These are phyloP conservation scores for Cocos nucifera DNA, from an alignment of 176 grass and related monocot species.

Conservation along the genomic window DNA sequence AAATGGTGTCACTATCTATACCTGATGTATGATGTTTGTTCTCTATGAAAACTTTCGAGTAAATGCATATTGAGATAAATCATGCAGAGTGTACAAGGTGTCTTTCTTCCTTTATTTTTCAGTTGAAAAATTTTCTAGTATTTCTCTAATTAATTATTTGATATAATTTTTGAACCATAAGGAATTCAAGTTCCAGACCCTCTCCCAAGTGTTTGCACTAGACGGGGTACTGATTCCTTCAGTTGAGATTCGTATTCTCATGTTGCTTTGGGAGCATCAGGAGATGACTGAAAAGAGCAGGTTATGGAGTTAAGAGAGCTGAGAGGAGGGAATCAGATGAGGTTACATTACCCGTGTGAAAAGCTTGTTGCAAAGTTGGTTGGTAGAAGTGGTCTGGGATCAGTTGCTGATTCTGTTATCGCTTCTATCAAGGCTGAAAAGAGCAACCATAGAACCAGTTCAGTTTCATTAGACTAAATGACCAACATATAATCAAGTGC, in stretches of 20 bases:
- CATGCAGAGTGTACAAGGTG: no score
- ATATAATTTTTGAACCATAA: constrained; percentile 30
- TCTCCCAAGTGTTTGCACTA: constrained; percentile 90
- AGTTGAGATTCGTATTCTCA: constrained; percentile 91
- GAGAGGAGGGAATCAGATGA: constrained; percentile 95
- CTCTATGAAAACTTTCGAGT: no score
- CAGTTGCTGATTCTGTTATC: constrained; percentile 65
- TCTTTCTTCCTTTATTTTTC: no score
- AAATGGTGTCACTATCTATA: no score
- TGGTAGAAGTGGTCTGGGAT: constrained; percentile 83
- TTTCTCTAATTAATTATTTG: no score
- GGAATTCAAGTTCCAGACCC: constrained; percentile 95
- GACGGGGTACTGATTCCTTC: constrained; percentile 95
- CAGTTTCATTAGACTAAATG: constrained; percentile 35
- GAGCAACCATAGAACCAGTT: constrained; percentile 43
- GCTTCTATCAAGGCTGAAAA: constrained; percentile 82
- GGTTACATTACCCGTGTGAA: constrained; percentile 67
- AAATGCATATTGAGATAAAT: no score
- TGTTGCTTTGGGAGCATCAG: constrained; percentile 81
- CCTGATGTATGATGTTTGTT: no score
- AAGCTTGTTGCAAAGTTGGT: constrained; percentile 75
- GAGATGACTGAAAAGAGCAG: constrained; percentile 93
- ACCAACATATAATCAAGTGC: not conserved
- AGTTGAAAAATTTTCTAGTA: no score
- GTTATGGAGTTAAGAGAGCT: constrained; percentile 85